These are phyloP conservation scores for Pyrus hybrid DNA, from an alignment of 331 rosid species.

Conservation along the genomic window DNA sequence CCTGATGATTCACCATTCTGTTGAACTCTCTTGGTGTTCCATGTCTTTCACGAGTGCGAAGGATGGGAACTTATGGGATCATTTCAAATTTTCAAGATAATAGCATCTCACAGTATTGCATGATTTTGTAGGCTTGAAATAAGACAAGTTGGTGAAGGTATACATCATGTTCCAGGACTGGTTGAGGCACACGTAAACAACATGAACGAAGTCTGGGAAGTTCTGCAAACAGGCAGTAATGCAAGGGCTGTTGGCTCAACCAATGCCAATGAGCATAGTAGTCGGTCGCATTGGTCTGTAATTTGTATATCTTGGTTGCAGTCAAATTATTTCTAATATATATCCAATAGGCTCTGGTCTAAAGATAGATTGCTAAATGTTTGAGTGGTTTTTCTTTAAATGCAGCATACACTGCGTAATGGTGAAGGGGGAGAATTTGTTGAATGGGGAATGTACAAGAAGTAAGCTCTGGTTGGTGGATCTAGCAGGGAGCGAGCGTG, in stretches of 20 bases:
- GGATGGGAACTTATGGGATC: not conserved
- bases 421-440: conserved; percentile 92
- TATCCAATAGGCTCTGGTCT: not conserved
- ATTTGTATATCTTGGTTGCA: not conserved
- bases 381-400: conserved; percentile 8
- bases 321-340: not conserved
- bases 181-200: conserved; percentile 82
- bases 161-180: conserved; percentile 82
- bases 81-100: not conserved
- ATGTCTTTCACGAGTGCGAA: not conserved
- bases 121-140: conserved; percentile 61
- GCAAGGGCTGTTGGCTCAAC: conserved; percentile 94
- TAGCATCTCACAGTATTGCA: conserved; percentile 9
- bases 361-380: conserved; percentile 18
- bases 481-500: conserved; percentile 92
- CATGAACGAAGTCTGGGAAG: conserved; percentile 97
- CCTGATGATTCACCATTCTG: not conserved
- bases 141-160: conserved; percentile 81
- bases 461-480: conserved; percentile 97
- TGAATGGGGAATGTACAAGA: conserved; percentile 81
- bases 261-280: conserved; percentile 87
- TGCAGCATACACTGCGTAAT: conserved; percentile 89
- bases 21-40: not conserved
- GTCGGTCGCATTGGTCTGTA: conserved; percentile 89
- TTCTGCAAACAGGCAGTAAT: conserved; percentile 90